Base-by-base conservation (phyloP, 2,329 filamentous ascomycete species). In the Fusarium pseudonygamai region DNA sequence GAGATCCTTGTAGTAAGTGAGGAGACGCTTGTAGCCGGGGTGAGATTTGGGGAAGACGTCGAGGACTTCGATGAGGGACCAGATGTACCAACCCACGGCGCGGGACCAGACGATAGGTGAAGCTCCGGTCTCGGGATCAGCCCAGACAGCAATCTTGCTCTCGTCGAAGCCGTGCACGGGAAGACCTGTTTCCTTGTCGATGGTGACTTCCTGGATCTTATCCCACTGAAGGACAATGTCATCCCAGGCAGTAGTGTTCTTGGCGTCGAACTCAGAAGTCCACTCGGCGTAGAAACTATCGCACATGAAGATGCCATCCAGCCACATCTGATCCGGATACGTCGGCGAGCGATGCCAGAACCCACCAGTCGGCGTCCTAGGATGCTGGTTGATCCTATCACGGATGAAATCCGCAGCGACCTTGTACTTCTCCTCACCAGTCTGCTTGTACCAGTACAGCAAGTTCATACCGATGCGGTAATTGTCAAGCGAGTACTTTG, bases 121-220 rank as follows among this genome's bases (percentile, higher is more conserved):
- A 0, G 84, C 86, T 3, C 88, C 88, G 0, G 85, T 89, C 6
- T 75, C 63, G 0, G 81, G 79, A 59, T 88, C 82, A 0, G 88
- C 87, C 88, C 88, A 90, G 0, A 83, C 76, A 9, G 87, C 87
- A 0, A 74, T 82, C 64, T 82, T 83, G 15, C 79, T 80, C 39
- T 83, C 84, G 67, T 90, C 88, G 72, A 88, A 90, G 10, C 88
- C 88, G 68, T 90, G 88, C 1, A 87, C 84, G 1, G 88, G 79
- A 2, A 89, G 79, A 0, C 84, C 83, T 0, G 77, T 78, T 37
- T 78, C 66, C 71, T 85, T 79, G 20, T 74, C 78, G 74, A 64
- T 72, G 42, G 84, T 86, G 67, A 84, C 83, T 52, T 77, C 71
- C 70, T 85, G 83, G 30, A 89, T 79, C 6, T 86, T 81, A 16